These are phyloP conservation scores for Elsinoe perseae DNA, from an alignment of 2,329 filamentous ascomycete genomes.

Conservation along the genomic window DNA sequence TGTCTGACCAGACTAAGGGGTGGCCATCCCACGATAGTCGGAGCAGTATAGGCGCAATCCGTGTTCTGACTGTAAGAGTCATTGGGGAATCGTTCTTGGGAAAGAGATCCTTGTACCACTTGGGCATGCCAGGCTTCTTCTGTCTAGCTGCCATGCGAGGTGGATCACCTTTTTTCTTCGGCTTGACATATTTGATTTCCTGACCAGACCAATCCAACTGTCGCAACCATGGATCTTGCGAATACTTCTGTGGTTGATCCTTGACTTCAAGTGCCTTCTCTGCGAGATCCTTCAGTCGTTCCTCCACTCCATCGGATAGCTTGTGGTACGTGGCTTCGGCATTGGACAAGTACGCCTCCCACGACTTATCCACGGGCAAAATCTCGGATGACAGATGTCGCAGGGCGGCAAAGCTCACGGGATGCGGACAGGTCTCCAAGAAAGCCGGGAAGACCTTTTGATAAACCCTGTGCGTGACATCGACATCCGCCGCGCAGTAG, in stretches of 20 bases:
- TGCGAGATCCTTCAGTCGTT: slow-evolving; percentile 64
- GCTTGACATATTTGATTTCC: slow-evolving; percentile 83
- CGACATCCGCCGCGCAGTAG: slow-evolving; percentile 92
- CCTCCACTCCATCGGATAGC: slow-evolving; percentile 68
- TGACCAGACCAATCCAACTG: slow-evolving; percentile 96
- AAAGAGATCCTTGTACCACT: slow-evolving; percentile 94
- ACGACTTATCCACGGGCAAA: slow-evolving; percentile 77
- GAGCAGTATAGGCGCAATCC: slow-evolving; percentile 77
- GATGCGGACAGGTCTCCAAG: slow-evolving; percentile 82
- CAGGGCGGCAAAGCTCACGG: slow-evolving; percentile 91
- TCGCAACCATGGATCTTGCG: slow-evolving; percentile 77
- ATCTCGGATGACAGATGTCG: slow-evolving; percentile 91
- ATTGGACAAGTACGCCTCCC: slow-evolving; percentile 76
- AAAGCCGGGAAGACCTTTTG: slow-evolving; percentile 88
- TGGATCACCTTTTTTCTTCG: slow-evolving; percentile 76
- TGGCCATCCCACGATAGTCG: slow-evolving; percentile 82
- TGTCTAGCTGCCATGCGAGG: slow-evolving; percentile 71
- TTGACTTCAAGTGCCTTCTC: slow-evolving; percentile 71
- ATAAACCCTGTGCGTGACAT: slow-evolving; percentile 88
- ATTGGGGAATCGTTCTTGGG: slow-evolving; percentile 60
- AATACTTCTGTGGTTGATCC: slow-evolving; percentile 59
- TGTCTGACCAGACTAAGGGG: slow-evolving; percentile 87
- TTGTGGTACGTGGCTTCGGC: slow-evolving; percentile 77
- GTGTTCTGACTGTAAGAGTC: slow-evolving; percentile 72
- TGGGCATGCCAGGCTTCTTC: slow-evolving; percentile 89